A percentile compares a stretch with the other conserved stretches of the same genome.
These are phyloP conservation scores for Penicillium argentinense DNA, from an alignment of 495 filamentous ascomycete species.

Conservation along the genomic window DNA sequence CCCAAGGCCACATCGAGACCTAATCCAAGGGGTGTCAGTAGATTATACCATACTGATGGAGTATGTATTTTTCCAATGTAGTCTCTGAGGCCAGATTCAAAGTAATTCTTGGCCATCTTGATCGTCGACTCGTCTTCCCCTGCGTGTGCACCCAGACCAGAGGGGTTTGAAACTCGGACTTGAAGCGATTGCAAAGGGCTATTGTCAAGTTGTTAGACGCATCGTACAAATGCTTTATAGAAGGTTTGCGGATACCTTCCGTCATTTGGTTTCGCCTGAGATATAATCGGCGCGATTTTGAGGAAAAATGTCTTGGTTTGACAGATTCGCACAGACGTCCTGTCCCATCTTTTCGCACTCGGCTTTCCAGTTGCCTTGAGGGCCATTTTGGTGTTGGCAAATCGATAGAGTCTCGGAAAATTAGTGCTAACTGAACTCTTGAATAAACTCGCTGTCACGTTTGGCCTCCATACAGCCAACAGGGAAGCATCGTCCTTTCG, in stretches of 20 bases:
- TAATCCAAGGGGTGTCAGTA: neutral
- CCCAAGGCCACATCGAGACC: conserved; percentile 6
- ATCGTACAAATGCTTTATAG: no score
- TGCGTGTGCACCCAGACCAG: no score
- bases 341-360: neutral
- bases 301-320: no score
- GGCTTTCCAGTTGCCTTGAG: neutral
- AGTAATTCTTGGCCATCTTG: conserved; percentile 8
- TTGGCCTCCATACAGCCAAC: neutral
- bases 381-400: no score
- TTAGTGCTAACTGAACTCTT: neutral
- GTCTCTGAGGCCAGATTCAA: conserved; percentile 3
- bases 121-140: neutral
- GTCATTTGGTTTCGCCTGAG: no score
- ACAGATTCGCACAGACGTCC: no score
- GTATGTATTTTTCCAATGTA: no score
- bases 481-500: neutral
- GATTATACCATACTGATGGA: neutral
- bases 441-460: neutral
- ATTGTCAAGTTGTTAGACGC: neutral
- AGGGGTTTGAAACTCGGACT: neutral
- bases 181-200: conserved; percentile 14
- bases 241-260: no score
- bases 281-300: no score
- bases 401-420: neutral